Percentiles rank a stretch among this genome's conserved stretches.
These are phyloP conservation scores for Hygrophorus russula DNA, from an alignment of 768 basidiomycete genomes.

Conservation along the genomic window DNA sequence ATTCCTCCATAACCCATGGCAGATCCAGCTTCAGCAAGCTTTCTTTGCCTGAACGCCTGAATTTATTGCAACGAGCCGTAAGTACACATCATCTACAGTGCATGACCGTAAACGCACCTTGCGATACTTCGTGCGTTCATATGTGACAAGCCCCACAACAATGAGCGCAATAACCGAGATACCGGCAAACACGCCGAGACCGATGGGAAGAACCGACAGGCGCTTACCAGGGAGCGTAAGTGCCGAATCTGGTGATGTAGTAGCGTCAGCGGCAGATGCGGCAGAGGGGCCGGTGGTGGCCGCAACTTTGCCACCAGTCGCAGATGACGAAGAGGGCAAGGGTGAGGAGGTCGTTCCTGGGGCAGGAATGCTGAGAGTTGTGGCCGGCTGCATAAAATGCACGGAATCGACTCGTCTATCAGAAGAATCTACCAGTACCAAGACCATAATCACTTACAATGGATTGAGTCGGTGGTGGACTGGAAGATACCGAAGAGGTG, in stretches of 20 bases:
- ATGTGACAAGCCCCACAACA: conserved; percentile 76
- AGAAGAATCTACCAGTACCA: no score
- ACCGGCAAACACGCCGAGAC: conserved; percentile 75
- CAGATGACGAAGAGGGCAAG: no score
- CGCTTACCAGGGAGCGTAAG: conserved; percentile 66
- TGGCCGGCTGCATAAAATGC: not conserved
- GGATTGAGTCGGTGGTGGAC: not conserved
- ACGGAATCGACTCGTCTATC: no score
- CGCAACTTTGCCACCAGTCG: conserved; percentile 1
- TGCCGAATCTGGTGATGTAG: conserved; percentile 18
- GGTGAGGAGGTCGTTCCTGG: conserved; percentile 9
- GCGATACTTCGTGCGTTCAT: conserved; percentile 80
- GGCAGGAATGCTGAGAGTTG: no score
- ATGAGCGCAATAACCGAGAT: conserved; percentile 77
- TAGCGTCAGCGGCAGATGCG: conserved; percentile 9
- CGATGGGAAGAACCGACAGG: conserved; percentile 69
- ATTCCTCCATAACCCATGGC: conserved; percentile 51
- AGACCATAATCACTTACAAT: no score
- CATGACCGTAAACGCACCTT: conserved; percentile 36
- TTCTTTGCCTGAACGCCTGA: conserved; percentile 66
- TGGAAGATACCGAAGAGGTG: conserved; percentile 11
- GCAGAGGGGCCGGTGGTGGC: not conserved
- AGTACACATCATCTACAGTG: conserved; percentile 4
- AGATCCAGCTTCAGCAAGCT: conserved; percentile 53
- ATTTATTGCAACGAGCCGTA: not conserved